These are phyloP conservation scores for Serpula lacrymans DNA, from an alignment of 768 basidiomycete species.

Conservation along the genomic window DNA sequence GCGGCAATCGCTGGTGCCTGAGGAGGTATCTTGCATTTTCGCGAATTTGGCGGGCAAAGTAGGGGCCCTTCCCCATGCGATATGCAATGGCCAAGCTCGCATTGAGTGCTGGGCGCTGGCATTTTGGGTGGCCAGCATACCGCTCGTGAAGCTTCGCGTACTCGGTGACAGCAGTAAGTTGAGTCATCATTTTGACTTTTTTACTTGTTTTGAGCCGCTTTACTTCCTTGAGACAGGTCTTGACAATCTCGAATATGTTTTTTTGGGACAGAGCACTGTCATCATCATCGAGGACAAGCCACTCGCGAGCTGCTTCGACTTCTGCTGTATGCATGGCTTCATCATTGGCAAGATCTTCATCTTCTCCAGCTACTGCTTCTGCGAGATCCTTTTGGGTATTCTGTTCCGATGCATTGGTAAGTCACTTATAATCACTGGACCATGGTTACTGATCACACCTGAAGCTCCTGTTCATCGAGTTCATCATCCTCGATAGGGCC, in stretches of 20 bases:
- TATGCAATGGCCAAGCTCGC: slow-evolving; percentile 3
- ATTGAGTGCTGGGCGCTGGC: not conserved
- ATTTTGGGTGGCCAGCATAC: not conserved
- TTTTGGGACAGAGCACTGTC: no score
- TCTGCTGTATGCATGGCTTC: not conserved
- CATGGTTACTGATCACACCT: not conserved
- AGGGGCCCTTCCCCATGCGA: slow-evolving; percentile 6
- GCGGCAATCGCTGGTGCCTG: slow-evolving; percentile 2
- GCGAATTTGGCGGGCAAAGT: slow-evolving; percentile 7
- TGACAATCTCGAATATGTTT: slow-evolving; percentile 1
- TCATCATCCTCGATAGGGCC: not conserved
- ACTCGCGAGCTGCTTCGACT: not conserved
- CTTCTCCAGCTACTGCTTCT: not conserved
- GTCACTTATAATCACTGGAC: not conserved
- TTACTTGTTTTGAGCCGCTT: slow-evolving; percentile 1
- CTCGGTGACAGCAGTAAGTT: slow-evolving; percentile 3
- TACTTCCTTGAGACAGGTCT: not conserved
- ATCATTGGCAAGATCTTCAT: not conserved
- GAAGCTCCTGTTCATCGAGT: not conserved
- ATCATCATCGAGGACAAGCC: not conserved
- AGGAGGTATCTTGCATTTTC: not conserved
- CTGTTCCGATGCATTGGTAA: not conserved
- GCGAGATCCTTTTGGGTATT: not conserved
- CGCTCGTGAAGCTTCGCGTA: slow-evolving; percentile 3
- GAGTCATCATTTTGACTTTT: not conserved